Conservation (phyloP, 805 yeast species). For the Lipomyces mesembrius region DNA sequence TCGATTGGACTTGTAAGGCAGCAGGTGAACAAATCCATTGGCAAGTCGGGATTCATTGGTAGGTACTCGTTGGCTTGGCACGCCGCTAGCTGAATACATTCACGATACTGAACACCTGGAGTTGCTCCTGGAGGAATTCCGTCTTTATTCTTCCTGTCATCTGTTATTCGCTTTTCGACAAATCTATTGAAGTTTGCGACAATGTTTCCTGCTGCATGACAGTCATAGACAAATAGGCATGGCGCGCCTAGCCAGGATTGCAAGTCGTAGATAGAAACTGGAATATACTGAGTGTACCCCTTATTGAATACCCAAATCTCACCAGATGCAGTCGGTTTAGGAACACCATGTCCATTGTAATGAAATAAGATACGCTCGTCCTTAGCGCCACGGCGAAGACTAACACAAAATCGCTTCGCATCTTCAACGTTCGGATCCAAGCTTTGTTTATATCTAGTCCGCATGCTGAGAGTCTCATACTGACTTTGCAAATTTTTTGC, state of each 20-base stretch:
- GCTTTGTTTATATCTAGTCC: conserved; percentile 88
- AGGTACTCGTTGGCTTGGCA: conserved; percentile 83
- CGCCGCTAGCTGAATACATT: conserved; percentile 92
- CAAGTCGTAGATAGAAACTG: conserved; percentile 90
- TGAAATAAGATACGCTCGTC: conserved; percentile 93
- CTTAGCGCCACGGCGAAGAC: conserved; percentile 84
- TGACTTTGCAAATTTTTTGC: conserved; percentile 87
- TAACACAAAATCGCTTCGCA: conserved; percentile 86
- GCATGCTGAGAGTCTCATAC: conserved; percentile 83
- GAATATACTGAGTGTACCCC: conserved; percentile 96
- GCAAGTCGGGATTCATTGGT: conserved; percentile 92
- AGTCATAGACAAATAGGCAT: conserved; percentile 90
- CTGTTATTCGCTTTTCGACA: conserved; percentile 86
- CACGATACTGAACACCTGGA: conserved; percentile 69
- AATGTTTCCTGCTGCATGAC: conserved; percentile 92
- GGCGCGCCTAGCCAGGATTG: conserved; percentile 99
- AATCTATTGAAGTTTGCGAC: conserved; percentile 86
- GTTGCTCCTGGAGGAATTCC: conserved; percentile 55
- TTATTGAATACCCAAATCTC: conserved; percentile 98
- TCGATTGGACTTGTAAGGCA: conserved; percentile 96
- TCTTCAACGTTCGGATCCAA: conserved; percentile 96
- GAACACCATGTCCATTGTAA: conserved; percentile 98
- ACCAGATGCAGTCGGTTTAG: conserved; percentile 93
- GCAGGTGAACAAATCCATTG: conserved; percentile 94
- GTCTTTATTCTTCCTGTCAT: conserved; percentile 52